phyloP scores from a whole-genome alignment of 2,329 filamentous ascomycete genomes.

The Phialemonium atrogriseum region DNA sequence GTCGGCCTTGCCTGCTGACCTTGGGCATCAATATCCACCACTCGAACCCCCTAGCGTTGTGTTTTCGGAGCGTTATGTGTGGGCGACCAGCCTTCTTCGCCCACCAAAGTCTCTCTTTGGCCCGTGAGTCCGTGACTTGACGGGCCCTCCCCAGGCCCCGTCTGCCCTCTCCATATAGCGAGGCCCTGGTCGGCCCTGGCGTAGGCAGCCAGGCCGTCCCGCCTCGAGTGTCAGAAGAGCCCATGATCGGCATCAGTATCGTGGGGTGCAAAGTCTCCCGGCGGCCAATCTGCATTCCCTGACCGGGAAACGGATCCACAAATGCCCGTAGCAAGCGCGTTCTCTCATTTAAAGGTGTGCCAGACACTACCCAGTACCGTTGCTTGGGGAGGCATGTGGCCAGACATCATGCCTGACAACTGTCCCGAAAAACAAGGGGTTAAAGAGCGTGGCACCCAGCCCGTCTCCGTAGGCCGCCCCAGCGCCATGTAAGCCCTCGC shows the following conservation, averaged over 20 bases:
- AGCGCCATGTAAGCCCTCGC: constrained; percentile 10
- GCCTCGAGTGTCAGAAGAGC: constrained; percentile 6
- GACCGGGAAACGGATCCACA: constrained; percentile 20
- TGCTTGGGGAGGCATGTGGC: constrained; percentile 14
- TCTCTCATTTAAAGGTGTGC: constrained; percentile 19
- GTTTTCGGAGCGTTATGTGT: no score
- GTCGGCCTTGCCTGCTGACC: no score
- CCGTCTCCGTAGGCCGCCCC: constrained; percentile 11
- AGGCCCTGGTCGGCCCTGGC: no score
- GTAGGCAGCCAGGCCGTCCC: not conserved
- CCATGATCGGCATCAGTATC: constrained; percentile 24
- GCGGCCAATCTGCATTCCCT: constrained; percentile 21
- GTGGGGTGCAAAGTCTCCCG: constrained; percentile 20
- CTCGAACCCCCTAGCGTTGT: no score
- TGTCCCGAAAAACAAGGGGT: constrained; percentile 13
- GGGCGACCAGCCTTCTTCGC: no score
- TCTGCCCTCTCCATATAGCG: no score
- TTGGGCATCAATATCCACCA: constrained; percentile 7
- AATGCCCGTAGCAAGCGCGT: constrained; percentile 12
- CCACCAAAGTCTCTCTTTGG: no score
- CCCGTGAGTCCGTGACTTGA: no score
- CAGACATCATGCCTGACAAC: constrained; percentile 11
- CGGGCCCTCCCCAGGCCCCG: no score
- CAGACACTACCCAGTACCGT: constrained; percentile 16
- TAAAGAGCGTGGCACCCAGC: constrained; percentile 2